Base-by-base conservation (phyloP, 169 alveolate genomes). In the Plasmodium knowlesi region DNA sequence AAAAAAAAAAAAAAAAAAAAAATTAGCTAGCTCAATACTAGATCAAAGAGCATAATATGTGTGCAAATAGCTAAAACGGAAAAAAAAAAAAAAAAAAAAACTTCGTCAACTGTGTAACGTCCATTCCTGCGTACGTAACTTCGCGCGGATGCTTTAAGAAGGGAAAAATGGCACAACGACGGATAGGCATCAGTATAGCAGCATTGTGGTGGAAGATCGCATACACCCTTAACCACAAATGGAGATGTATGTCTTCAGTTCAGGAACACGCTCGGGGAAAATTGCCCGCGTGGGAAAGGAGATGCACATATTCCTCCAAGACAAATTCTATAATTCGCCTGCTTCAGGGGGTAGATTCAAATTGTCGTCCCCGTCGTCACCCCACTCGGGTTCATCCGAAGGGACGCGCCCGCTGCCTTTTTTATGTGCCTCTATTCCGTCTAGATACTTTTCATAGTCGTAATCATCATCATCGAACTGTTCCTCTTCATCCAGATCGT, bases 401-500 rank as follows among this genome's bases (percentile, higher is more conserved):
- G 53, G 34, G 54, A 22, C 84, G 6, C 79, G n/a, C 28, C 76
- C 46, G 25, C 10, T 12, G 12, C 5, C 61, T 73, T 71, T 71
- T 1, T 46, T n/a, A 46, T 53, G 22, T 10, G 34, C 43, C 61
- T 16, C 22, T 46, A 82, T 71, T 19, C 43, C 70, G 4, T 82
- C 53, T 30, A 80, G 10, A 32, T 39, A 82, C 54, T 91, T 80
- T 16, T 90, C 91, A 90, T 90, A 53, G 25, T 90, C 92, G 57
- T 81, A 61, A 46, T 91, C 53, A 8, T 82, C 92, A 2, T 91
- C 95, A 30, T 82, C 61, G 28, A 37, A 37, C 25, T 54, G 61
- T 0, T 72, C 92, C 22, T 57, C 92, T 1, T 76, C 84, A 2
- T 84, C 83, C 25, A 76, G 12, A 28, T 80, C 86, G 39, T 19